A percentile compares a stretch with the other conserved stretches of the same genome.
Evolutionary conservation across 192 early-diverging fungal species (phyloP).

Genomic region (Coemansia pectinata): DNA sequence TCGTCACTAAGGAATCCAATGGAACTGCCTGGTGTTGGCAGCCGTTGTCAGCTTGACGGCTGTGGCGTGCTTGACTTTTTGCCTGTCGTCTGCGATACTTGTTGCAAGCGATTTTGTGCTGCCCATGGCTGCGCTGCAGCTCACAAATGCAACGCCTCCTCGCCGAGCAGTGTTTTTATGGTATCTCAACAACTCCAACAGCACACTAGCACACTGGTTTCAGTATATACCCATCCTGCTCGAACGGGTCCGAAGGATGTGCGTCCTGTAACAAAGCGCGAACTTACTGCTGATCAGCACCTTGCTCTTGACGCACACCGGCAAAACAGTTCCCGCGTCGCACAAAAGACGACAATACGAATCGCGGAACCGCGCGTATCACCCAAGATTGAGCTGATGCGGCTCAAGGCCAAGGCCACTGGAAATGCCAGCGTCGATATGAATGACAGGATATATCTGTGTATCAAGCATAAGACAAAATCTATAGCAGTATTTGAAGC

Average conservation of each 20-base stretch:
- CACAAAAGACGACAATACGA: not conserved
- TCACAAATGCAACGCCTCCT: constrained; percentile 20
- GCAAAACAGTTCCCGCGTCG: not conserved
- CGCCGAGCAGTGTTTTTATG: not conserved
- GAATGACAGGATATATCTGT: constrained; percentile 35
- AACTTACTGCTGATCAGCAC: constrained; percentile 25
- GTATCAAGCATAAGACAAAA: constrained; percentile 19
- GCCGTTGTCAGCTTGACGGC: constrained; percentile 25
- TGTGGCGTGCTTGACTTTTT: constrained; percentile 43
- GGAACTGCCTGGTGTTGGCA: constrained; percentile 44
- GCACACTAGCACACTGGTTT: constrained; percentile 14
- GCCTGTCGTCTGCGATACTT: constrained; percentile 21
- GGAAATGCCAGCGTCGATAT: constrained; percentile 40
- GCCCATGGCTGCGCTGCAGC: constrained; percentile 17
- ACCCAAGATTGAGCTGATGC: constrained; percentile 49
- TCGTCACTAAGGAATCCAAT: not conserved
- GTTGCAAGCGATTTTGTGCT: constrained; percentile 30
- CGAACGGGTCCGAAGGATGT: constrained; percentile 22
- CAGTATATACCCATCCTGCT: constrained; percentile 26
- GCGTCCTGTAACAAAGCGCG: constrained; percentile 13
- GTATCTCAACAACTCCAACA: not conserved
- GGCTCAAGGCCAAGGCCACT: constrained; percentile 42
- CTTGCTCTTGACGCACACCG: constrained; percentile 19
- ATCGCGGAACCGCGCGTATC: constrained; percentile 11
- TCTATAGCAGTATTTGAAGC: constrained; percentile 25